phyloP scores from a whole-genome alignment of 192 early-diverging fungal species.

The Umbelopsis sp. region DNA sequence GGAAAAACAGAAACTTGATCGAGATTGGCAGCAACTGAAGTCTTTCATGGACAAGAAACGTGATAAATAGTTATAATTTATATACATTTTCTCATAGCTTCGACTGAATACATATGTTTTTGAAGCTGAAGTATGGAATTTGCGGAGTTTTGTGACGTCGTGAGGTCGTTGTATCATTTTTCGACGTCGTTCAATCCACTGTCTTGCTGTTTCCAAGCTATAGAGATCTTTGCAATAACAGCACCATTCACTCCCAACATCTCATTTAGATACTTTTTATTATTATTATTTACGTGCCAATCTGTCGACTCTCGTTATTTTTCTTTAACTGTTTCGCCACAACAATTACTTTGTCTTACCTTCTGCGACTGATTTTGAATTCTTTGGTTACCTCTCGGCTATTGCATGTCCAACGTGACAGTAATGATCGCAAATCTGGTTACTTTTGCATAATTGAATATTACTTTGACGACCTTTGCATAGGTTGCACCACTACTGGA shows the following conservation, averaged over 20 bases:
- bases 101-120: neutral
- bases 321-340: neutral
- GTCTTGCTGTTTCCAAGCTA: too few species aligned
- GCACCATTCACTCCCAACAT: neutral
- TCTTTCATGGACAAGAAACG: slow-evolving; percentile 50
- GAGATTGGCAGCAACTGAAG: slow-evolving; percentile 51
- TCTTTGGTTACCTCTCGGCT: neutral
- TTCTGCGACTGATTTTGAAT: neutral
- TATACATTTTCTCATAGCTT: neutral
- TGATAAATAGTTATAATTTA: slow-evolving; percentile 29
- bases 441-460: neutral
- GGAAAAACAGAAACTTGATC: slow-evolving; percentile 51
- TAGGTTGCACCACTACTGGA: neutral
- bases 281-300: neutral
- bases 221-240: too few species aligned
- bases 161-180: neutral
- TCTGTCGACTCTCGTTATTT: neutral
- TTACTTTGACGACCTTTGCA: neutral
- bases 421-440: neutral
- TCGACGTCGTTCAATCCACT: neutral
- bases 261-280: too few species aligned
- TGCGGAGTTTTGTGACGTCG: slow-evolving; percentile 11
- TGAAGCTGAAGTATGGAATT: neutral
- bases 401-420: neutral
- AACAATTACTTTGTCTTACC: neutral